phyloP scores from a whole-genome alignment of 2,329 filamentous ascomycete genomes.

The Microascus cirrosus region DNA sequence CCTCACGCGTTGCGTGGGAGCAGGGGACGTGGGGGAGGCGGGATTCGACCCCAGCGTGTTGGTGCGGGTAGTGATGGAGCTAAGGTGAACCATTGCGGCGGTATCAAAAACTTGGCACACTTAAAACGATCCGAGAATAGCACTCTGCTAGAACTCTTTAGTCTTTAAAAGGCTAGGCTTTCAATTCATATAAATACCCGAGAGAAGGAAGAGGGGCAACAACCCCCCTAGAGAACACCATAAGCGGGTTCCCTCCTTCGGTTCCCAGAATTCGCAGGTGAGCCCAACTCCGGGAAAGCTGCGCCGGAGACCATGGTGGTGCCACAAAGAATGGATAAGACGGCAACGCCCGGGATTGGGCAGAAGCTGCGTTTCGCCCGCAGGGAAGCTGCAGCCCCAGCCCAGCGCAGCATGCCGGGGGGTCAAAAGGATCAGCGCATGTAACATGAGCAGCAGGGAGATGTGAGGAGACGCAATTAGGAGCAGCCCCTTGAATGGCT shows the following conservation, averaged over 20 bases:
- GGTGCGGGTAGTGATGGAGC: constrained; percentile 23
- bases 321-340: not conserved
- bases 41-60: constrained; percentile 7
- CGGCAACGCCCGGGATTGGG: not conserved
- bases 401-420: not conserved
- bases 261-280: not conserved
- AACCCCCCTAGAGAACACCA: not conserved
- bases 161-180: not conserved
- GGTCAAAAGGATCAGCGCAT: not conserved
- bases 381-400: not conserved
- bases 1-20: not conserved
- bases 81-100: constrained; percentile 38
- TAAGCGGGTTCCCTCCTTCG: not conserved
- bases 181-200: not conserved
- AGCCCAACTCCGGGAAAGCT: not conserved
- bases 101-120: not conserved
- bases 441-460: not conserved
- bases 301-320: not conserved
- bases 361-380: not conserved
- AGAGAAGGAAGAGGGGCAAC: not conserved
- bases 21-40: constrained; percentile 17
- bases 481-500: too few species aligned
- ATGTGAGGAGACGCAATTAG: too few species aligned
- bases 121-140: not conserved
- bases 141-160: not conserved